These are phyloP conservation scores for Amaranthus hypochondriacus DNA, from an alignment of 148 eudicot species.

Conservation along the genomic window DNA sequence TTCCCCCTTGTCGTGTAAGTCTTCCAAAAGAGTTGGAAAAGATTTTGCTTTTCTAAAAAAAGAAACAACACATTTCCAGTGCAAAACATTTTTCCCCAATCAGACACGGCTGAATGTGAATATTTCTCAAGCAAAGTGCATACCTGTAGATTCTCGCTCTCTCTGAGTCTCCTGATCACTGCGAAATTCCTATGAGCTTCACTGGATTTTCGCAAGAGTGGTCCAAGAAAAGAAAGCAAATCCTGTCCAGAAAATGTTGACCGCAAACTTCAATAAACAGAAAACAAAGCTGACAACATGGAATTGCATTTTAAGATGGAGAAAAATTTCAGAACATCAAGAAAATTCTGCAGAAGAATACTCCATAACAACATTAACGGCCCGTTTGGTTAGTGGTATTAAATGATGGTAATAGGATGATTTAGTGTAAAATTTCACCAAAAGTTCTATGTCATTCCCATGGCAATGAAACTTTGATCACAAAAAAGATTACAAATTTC, in stretches of 20 bases:
- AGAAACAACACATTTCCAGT: too few relatives aligned
- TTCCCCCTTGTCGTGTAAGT: neutral
- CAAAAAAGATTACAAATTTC: too few relatives aligned
- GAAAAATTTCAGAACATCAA: neutral
- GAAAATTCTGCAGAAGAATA: neutral
- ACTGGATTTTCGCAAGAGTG: conserved; percentile 86
- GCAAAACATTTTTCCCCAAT: too few relatives aligned
- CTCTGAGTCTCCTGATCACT: conserved; percentile 81
- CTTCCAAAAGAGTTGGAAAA: too few relatives aligned
- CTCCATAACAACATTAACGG: neutral
- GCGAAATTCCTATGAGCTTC: conserved; percentile 84
- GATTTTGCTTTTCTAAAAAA: too few relatives aligned
- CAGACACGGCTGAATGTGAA: neutral
- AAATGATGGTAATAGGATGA: too few relatives aligned
- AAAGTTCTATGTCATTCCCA: too few relatives aligned
- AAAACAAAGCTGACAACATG: neutral
- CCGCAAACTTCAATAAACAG: neutral
- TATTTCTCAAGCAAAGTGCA: conserved; percentile 11
- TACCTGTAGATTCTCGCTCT: conserved; percentile 96
- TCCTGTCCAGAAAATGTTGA: conserved; percentile 46
- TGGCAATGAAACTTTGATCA: too few relatives aligned
- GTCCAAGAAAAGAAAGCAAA: conserved; percentile 89
- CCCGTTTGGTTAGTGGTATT: too few relatives aligned
- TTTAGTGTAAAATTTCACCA: too few relatives aligned
- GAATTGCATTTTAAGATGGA: neutral